A percentile compares a stretch with the other conserved stretches of the same genome.
These are phyloP conservation scores for Fraxinus quadrangulata DNA, from an alignment of 257 asterid genomes.

Conservation along the genomic window DNA sequence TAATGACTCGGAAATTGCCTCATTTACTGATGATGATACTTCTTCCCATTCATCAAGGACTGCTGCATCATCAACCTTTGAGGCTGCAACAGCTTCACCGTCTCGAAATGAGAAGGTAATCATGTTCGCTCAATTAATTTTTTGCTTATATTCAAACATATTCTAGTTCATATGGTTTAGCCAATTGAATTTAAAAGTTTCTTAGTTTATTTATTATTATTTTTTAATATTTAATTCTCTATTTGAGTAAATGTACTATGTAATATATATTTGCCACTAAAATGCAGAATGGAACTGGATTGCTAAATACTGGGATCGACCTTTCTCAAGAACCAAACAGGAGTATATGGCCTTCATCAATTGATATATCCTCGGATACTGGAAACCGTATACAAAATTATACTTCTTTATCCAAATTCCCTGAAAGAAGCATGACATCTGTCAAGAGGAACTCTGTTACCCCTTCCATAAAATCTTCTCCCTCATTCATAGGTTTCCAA, in stretches of 20 bases:
- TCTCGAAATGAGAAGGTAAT: slow-evolving; percentile 67
- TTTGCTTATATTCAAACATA: slow-evolving; percentile 7
- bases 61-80: slow-evolving; percentile 53
- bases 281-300: slow-evolving; percentile 51
- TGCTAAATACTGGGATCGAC: slow-evolving; percentile 31
- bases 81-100: slow-evolving; percentile 54
- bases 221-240: background rate
- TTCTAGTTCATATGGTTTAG: background rate
- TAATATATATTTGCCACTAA: slow-evolving; percentile 21
- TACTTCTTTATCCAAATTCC: slow-evolving; percentile 42
- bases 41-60: slow-evolving; percentile 78
- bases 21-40: slow-evolving; percentile 66
- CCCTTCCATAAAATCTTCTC: slow-evolving; percentile 48
- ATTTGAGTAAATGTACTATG: background rate
- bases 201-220: background rate
- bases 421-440: slow-evolving; percentile 65
- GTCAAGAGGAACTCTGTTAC: slow-evolving; percentile 42
- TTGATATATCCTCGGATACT: slow-evolving; percentile 38
- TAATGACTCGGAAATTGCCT: slow-evolving; percentile 49
- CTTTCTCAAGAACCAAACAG: slow-evolving; percentile 22
- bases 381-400: slow-evolving; percentile 42
- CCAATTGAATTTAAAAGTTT: slow-evolving; percentile 10
- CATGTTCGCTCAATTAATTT: slow-evolving; percentile 8
- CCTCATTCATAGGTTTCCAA: slow-evolving; percentile 46
- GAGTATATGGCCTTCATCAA: slow-evolving; percentile 28